Evolutionary conservation across 2,329 filamentous ascomycete species (phyloP).

Genomic region (Eurotiales sp.): DNA sequence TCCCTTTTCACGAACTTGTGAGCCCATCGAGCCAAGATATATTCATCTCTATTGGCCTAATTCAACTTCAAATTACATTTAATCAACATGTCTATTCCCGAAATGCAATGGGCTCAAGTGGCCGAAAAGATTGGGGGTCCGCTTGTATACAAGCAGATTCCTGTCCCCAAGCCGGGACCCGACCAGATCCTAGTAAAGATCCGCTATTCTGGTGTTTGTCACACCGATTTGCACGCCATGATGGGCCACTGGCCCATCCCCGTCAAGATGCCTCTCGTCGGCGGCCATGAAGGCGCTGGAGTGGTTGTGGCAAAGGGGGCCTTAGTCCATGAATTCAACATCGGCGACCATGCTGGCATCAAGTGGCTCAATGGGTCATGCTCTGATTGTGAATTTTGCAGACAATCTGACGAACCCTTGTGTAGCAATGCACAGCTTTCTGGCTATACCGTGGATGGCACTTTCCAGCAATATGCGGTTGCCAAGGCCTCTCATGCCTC

Average conservation of each 20-base stretch:
- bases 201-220: conserved; percentile 87
- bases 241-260: conserved; percentile 85
- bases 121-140: conserved; percentile 70
- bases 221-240: conserved; percentile 78
- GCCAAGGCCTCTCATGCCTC: conserved; percentile 83
- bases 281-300: conserved; percentile 76
- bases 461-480: conserved; percentile 88
- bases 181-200: conserved; percentile 91
- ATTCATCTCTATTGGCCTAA: too few relatives aligned
- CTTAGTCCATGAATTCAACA: conserved; percentile 70
- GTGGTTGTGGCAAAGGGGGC: conserved; percentile 75
- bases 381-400: conserved; percentile 78
- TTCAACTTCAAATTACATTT: too few relatives aligned
- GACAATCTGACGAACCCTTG: conserved; percentile 74
- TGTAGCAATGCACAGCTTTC: conserved; percentile 72
- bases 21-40: not conserved
- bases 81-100: conserved; percentile 59
- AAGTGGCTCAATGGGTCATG: conserved; percentile 91
- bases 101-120: conserved; percentile 87
- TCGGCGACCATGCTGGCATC: conserved; percentile 83
- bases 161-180: conserved; percentile 73
- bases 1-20: not conserved
- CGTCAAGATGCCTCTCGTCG: conserved; percentile 78
- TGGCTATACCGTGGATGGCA: conserved; percentile 88
- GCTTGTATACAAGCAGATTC: conserved; percentile 57